Evolutionary conservation across 352 stramenopile species (phyloP), one percentile per base, ranked within the genome.

Genomic region (Globisporangium uncinulatum): DNA sequence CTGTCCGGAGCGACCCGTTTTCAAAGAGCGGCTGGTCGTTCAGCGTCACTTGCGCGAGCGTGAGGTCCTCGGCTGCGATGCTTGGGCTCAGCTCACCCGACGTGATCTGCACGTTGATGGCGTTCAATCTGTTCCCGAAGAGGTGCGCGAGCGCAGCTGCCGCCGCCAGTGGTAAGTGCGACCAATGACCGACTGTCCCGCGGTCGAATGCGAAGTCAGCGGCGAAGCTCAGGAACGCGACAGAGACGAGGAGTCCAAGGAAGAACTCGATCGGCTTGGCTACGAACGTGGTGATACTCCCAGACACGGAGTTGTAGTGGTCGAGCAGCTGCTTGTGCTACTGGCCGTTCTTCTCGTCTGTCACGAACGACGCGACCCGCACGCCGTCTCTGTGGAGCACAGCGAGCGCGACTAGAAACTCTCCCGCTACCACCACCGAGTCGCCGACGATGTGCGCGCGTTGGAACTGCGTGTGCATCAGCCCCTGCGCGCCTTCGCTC

Each of bases 51-150:
- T 50, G 10, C 14, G 17, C 4, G 6, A 32, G 3, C 6, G 8
- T 8, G 5, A 63, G 19, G 13, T 63, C 57, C 4, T 37, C 0
- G 0, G 19, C 11, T 0, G 20, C 2, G 15, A 63, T 63, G 1
- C 9, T 8, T 0, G 17, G 0, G 1, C 0, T 14, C 20, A 63
- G 5, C 7, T 3, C 11, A 0, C 57, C 50, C 0, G 17, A 15
- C 9, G 7, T 5, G n/a, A 51, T 19, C 31, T 62, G 56, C 1
- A 62, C 49, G 48, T 62, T 62, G 21, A 63, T 41, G 11, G 57
- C 34, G 41, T 63, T 56, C 29, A 63, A n/a, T 6, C 57, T 49
- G 36, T 53, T 63, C 31, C 32, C 53, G 31, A 63, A 57, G 15
- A 57, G 24, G 43, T 54, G 53, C 39, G 31, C 31, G 13, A 57